Evolutionary conservation across 2,329 filamentous ascomycete genomes (phyloP).

Genomic region (Xylaria sp.): DNA sequence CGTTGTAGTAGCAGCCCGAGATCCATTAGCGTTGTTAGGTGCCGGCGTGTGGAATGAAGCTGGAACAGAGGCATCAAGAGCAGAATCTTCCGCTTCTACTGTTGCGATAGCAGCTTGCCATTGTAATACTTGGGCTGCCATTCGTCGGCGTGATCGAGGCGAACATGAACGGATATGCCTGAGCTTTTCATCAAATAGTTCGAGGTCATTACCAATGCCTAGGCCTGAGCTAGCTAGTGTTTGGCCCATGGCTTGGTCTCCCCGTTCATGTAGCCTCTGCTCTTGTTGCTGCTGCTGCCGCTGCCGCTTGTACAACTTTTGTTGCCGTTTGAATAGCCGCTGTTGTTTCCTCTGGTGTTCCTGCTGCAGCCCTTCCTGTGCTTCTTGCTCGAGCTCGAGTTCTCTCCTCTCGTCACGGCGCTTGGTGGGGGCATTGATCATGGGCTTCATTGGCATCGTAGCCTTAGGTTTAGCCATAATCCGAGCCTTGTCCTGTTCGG

Average conservation of each 20-base stretch:
- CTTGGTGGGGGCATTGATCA: not conserved
- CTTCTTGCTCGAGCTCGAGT: not conserved
- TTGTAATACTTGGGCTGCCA: slow-evolving; percentile 37
- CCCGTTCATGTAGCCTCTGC: not conserved
- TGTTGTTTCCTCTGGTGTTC: not conserved
- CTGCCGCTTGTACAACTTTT: too few species aligned
- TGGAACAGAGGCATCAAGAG: not conserved
- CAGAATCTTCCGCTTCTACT: slow-evolving; percentile 34
- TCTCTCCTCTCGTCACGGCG: not conserved
- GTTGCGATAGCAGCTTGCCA: slow-evolving; percentile 42
- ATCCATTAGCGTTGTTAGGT: not conserved
- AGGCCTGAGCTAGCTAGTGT: not conserved
- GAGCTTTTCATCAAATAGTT: slow-evolving; percentile 37
- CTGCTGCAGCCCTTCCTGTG: not conserved
- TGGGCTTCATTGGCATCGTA: slow-evolving; percentile 23
- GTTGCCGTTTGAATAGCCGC: not conserved
- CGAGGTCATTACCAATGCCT: slow-evolving; percentile 14
- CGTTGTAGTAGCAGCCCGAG: too few species aligned
- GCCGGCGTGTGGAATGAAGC: not conserved
- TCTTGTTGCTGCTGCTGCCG: not conserved
- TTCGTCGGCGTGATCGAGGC: slow-evolving; percentile 33
- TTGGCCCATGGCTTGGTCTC: not conserved
- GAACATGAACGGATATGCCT: slow-evolving; percentile 32
- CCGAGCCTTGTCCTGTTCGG: slow-evolving; percentile 31
- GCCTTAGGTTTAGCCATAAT: slow-evolving; percentile 12